These are phyloP conservation scores for Rosa multiflora DNA, from an alignment of 306 rosid species.

Conservation along the genomic window DNA sequence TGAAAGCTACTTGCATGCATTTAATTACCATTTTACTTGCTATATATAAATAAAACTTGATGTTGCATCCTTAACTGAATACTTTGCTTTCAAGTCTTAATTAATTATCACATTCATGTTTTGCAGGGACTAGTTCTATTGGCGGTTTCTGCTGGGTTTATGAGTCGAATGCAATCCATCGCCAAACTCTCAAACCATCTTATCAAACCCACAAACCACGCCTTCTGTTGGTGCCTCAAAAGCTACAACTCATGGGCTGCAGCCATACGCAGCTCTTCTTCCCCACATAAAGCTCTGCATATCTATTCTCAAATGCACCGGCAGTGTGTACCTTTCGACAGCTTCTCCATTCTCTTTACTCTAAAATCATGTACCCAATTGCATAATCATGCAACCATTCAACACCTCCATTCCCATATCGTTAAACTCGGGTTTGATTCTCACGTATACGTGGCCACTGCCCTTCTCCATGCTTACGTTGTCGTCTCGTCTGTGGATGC, in stretches of 20 bases:
- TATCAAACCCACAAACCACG: slow-evolving; percentile 18
- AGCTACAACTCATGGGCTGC: slow-evolving; percentile 48
- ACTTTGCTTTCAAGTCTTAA: too few relatives aligned
- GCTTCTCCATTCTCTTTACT: slow-evolving; percentile 50
- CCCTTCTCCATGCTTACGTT: slow-evolving; percentile 38
- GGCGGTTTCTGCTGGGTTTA: too few relatives aligned
- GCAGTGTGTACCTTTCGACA: slow-evolving; percentile 30
- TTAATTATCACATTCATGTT: too few relatives aligned
- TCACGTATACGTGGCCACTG: slow-evolving; percentile 44
- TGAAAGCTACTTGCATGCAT: too few relatives aligned
- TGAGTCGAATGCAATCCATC: slow-evolving; percentile 11
- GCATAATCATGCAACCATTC: slow-evolving; percentile 24
- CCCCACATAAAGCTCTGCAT: slow-evolving; percentile 39
- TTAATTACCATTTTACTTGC: too few relatives aligned
- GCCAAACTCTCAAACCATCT: slow-evolving; percentile 10
- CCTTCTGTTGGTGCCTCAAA: slow-evolving; percentile 9
- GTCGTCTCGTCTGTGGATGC: slow-evolving; percentile 37
- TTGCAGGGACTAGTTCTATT: too few relatives aligned
- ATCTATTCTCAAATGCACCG: slow-evolving; percentile 50
- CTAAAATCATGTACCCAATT: slow-evolving; percentile 53
- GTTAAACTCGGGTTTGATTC: slow-evolving; percentile 53
- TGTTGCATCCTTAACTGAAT: too few relatives aligned
- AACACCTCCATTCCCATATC: slow-evolving; percentile 60
- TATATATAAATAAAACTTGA: too few relatives aligned
- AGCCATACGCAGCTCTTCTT: slow-evolving; percentile 49